phyloP scores from a whole-genome alignment of 148 eudicot genomes.

The Oxyria digyna region DNA sequence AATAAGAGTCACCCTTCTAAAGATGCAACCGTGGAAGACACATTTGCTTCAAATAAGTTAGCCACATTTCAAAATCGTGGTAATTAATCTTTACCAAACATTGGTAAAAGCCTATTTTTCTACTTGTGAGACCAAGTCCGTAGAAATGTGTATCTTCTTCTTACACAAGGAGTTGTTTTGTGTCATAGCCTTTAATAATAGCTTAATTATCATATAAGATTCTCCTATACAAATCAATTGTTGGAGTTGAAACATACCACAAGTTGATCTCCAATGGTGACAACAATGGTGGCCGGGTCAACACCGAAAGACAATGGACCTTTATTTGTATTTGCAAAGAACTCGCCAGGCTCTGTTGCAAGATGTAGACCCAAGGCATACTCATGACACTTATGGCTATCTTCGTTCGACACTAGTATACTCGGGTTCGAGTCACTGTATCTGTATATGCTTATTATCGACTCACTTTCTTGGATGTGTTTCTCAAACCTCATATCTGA shows the following conservation, averaged over 20 bases:
- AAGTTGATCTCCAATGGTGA: constrained; percentile 51
- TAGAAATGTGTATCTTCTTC: too few relatives aligned
- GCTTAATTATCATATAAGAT: background rate
- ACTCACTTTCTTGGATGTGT: constrained; percentile 30
- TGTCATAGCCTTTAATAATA: too few relatives aligned
- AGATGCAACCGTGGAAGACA: too few relatives aligned
- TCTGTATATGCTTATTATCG: constrained; percentile 42
- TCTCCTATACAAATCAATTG: too few relatives aligned
- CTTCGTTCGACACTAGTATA: constrained; percentile 20
- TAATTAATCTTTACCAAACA: too few relatives aligned
- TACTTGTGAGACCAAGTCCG: too few relatives aligned
- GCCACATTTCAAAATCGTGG: too few relatives aligned
- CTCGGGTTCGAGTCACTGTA: constrained; percentile 32
- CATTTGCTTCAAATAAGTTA: too few relatives aligned
- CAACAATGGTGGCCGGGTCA: constrained; percentile 40
- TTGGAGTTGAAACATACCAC: constrained; percentile 44
- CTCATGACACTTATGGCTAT: constrained; percentile 23
- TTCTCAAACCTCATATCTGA: constrained; percentile 19
- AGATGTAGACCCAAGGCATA: constrained; percentile 50
- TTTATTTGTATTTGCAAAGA: constrained; percentile 29
- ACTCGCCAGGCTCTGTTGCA: constrained; percentile 39
- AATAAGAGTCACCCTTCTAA: too few relatives aligned
- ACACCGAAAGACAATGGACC: constrained; percentile 39
- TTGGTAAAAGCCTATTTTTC: too few relatives aligned
- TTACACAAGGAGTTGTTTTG: too few relatives aligned